Conservation (phyloP, 2,329 filamentous ascomycete species). For the Macroventuria anomochaeta region DNA sequence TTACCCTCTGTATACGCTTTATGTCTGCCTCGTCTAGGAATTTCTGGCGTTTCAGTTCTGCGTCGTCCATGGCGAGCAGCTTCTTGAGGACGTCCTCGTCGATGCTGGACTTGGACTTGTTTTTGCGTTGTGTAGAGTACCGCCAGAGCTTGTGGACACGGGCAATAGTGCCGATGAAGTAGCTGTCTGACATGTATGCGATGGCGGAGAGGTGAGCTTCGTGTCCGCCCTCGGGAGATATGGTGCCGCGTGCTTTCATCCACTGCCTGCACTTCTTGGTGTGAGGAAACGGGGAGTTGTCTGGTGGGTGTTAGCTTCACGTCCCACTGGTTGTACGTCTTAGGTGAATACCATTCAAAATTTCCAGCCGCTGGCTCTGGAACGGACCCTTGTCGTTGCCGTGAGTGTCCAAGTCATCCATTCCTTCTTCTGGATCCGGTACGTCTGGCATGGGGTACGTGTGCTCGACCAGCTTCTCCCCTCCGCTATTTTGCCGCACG, state of each 20-base stretch:
- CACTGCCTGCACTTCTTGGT: constrained; percentile 71
- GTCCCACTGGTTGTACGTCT: not conserved
- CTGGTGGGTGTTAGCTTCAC: constrained; percentile 35
- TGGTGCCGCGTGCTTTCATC: constrained; percentile 76
- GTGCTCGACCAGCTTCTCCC: constrained; percentile 68
- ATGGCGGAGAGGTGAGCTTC: constrained; percentile 85
- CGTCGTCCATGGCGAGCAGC: constrained; percentile 54
- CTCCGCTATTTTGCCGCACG: constrained; percentile 68
- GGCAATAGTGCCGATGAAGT: constrained; percentile 89
- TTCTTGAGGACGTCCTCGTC: constrained; percentile 54
- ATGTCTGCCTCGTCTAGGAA: constrained; percentile 60
- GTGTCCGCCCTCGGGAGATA: constrained; percentile 74
- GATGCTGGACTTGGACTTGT: constrained; percentile 46
- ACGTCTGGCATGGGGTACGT: constrained; percentile 61
- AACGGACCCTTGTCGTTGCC: constrained; percentile 59
- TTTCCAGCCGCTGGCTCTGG: constrained; percentile 62
- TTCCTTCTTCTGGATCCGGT: constrained; percentile 52
- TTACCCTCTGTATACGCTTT: constrained; percentile 43
- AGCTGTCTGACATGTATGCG: constrained; percentile 91
- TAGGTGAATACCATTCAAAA: constrained; percentile 57
- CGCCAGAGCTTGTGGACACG: constrained; percentile 82
- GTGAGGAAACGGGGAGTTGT: constrained; percentile 61
- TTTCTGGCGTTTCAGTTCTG: constrained; percentile 51
- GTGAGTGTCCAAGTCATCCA: constrained; percentile 42
- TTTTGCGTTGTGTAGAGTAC: constrained; percentile 61